Percentiles rank a stretch among this genome's conserved stretches.
Conservation (phyloP, 2,329 filamentous ascomycete genomes). For the Phyllosticta citribraziliensis region DNA sequence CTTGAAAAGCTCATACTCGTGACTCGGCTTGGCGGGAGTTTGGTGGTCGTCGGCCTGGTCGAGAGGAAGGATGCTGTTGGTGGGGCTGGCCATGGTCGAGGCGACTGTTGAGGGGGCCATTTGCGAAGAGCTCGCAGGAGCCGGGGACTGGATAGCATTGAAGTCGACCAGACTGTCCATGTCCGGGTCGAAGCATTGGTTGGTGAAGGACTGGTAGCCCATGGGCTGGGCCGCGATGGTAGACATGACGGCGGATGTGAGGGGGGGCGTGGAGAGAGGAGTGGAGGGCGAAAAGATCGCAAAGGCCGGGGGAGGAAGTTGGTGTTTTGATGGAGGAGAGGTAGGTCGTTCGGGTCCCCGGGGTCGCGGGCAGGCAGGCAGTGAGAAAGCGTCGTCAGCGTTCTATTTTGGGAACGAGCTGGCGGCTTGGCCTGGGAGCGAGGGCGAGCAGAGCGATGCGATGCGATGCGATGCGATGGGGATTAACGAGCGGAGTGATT, state of each 20-base stretch:
- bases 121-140: conserved; percentile 45
- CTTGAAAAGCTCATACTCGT: conserved; percentile 90
- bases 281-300: background rate
- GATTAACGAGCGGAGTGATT: background rate
- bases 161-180: conserved; percentile 41
- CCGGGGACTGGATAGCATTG: conserved; percentile 51
- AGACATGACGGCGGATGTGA: conserved; percentile 7
- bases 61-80: conserved; percentile 43
- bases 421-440: background rate
- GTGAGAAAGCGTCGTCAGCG: conserved; percentile 9
- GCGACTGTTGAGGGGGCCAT: conserved; percentile 39
- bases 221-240: conserved; percentile 14
- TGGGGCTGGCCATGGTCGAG: conserved; percentile 44
- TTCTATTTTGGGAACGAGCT: conserved; percentile 6
- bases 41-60: conserved; percentile 40
- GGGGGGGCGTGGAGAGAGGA: background rate
- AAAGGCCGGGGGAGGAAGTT: background rate
- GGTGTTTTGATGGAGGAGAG: background rate
- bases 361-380: background rate
- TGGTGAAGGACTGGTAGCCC: conserved; percentile 21
- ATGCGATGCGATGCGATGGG: background rate
- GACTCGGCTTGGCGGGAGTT: conserved; percentile 68
- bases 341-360: conserved; percentile 1
- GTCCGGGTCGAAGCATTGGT: conserved; percentile 32
- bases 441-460: background rate